Evolutionary conservation across 2,329 filamentous ascomycete species (phyloP), one percentile per base, ranked within the genome.

Genomic region (Venturia oleaginea): DNA sequence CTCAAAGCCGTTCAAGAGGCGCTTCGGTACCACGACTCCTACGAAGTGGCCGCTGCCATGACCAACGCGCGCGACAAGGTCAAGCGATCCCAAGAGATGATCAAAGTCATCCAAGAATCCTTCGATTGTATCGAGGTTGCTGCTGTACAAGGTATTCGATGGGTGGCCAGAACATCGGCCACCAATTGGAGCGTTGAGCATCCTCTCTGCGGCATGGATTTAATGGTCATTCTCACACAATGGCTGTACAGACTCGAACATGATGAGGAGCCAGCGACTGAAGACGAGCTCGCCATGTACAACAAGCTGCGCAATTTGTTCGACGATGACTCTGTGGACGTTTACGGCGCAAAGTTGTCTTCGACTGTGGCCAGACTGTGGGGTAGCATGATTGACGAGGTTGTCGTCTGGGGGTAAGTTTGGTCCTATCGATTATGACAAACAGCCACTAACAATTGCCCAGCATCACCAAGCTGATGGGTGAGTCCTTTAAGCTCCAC

Each of bases 171-270:
- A 70, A 97, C 93, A 27, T 97, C 92, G 59, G 92, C 94, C 27
- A 97, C 94, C 59, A 97, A 97, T 78, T 99, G 94, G 94, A 97
- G 93, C 75, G 91, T 97, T 67, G 94, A 99, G 80, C 93, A 99
- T 76, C 92, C 94, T 62, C 86, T 99, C 65, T 97, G 92, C 73
- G 93, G 93, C 67, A 86, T 99, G 80, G 94, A 99, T 76, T 83
- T 97, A 69, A 96, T 99, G 86, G 94, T 97, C 75, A 94, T 97
- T 71, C 87, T 99, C 70, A 97, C 91, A 72, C 83, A 97, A 70
- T 99, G 94, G 94, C 88, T 99, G 71, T 97, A 97, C 81, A 92
- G 92, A 79, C 88, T 99, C 81, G 94, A 99, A 88, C 92, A 97
- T 80, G 94, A 99, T 81, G 92, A 96, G 69, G 93, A 97, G 80